phyloP scores from a whole-genome alignment of 176 grass and related monocot genomes.

The Juncus effusus region DNA sequence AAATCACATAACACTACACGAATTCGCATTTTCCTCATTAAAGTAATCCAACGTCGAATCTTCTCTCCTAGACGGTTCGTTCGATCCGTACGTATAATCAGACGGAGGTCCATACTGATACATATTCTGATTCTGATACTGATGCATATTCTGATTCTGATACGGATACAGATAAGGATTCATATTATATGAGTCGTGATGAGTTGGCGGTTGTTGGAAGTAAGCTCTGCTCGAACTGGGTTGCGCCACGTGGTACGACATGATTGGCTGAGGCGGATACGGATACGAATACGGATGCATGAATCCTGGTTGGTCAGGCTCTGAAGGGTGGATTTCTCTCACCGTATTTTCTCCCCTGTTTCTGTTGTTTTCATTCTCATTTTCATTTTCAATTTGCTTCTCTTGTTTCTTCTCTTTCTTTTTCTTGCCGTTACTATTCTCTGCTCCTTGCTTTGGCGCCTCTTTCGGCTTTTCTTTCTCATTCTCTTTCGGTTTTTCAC shows the following conservation, averaged over 20 bases:
- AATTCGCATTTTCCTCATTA: slow-evolving; percentile 59
- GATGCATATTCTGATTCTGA: slow-evolving; percentile 29
- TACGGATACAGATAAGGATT: slow-evolving; percentile 23
- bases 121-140: slow-evolving; percentile 10
- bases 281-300: slow-evolving; percentile 26
- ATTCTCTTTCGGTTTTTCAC: slow-evolving; percentile 28
- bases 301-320: slow-evolving; percentile 3
- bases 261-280: slow-evolving; percentile 47
- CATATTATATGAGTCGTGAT: slow-evolving; percentile 26
- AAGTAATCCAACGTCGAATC: slow-evolving; percentile 41
- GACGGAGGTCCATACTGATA: slow-evolving; percentile 21
- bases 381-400: slow-evolving; percentile 36
- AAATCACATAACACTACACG: slow-evolving; percentile 60
- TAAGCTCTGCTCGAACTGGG: slow-evolving; percentile 65
- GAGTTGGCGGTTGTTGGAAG: slow-evolving; percentile 46
- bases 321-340: not conserved
- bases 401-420: slow-evolving; percentile 19
- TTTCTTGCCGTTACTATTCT: slow-evolving; percentile 21
- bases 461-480: slow-evolving; percentile 24
- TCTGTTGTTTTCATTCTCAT: slow-evolving; percentile 22
- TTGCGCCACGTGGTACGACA: slow-evolving; percentile 65
- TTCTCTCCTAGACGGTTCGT: slow-evolving; percentile 33
- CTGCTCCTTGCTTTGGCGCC: slow-evolving; percentile 18
- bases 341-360: slow-evolving; percentile 3
- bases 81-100: slow-evolving; percentile 48